phyloP scores from a whole-genome alignment of 1,284 basidiomycete species.

The Ustilago vetiveriae region DNA sequence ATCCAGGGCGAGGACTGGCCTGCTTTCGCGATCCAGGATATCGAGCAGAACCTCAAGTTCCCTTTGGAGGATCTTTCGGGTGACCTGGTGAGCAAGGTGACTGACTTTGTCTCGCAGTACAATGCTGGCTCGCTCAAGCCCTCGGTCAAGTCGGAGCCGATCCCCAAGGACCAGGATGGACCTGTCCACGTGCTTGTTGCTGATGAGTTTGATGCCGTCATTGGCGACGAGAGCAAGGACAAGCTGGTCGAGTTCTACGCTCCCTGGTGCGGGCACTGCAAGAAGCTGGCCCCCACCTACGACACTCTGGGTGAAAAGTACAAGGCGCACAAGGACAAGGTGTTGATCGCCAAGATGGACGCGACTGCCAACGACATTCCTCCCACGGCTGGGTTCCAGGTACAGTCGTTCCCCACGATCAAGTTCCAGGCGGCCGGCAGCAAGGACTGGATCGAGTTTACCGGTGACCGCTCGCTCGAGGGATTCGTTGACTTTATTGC shows the following conservation, averaged over 20 bases:
- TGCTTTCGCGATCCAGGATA: conserved; percentile 89
- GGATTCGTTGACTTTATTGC: conserved; percentile 64
- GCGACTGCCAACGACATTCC: conserved; percentile 97
- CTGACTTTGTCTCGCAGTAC: conserved; percentile 75
- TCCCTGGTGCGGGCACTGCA: conserved; percentile 87
- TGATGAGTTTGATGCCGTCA: conserved; percentile 84
- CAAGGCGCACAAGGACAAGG: conserved; percentile 77
- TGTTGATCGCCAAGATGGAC: conserved; percentile 89
- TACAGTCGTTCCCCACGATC: conserved; percentile 87
- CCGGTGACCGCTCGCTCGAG: conserved; percentile 65
- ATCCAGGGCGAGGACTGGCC: conserved; percentile 83
- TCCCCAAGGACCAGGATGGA: conserved; percentile 85
- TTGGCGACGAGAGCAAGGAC: conserved; percentile 87
- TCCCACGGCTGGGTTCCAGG: conserved; percentile 80
- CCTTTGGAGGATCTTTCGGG: conserved; percentile 78
- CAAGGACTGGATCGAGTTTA: conserved; percentile 80
- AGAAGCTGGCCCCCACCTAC: conserved; percentile 94
- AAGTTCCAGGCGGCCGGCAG: conserved; percentile 95
- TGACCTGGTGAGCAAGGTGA: conserved; percentile 71
- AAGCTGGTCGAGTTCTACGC: conserved; percentile 95
- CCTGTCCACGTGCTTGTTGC: conserved; percentile 86
- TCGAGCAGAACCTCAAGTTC: conserved; percentile 86
- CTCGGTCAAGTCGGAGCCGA: conserved; percentile 87
- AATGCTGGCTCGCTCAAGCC: conserved; percentile 80
- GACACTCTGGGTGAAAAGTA: conserved; percentile 89